A percentile compares a stretch with the other conserved stretches of the same genome.
phyloP scores from a whole-genome alignment of 2,329 filamentous ascomycete species.

The Biscogniauxia sp. region DNA sequence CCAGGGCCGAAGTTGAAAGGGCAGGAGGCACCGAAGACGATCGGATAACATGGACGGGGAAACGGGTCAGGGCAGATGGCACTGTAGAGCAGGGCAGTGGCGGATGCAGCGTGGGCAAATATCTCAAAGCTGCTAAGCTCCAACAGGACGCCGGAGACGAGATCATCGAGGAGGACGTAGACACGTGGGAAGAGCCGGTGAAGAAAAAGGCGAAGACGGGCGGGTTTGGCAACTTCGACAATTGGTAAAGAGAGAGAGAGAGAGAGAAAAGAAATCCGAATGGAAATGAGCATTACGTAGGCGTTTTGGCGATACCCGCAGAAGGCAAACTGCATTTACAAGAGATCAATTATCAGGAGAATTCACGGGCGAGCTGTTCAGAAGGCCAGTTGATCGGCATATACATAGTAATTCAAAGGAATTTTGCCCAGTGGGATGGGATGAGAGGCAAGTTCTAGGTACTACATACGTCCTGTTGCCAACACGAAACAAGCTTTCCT shows the following conservation, averaged over 20 bases:
- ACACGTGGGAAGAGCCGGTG: constrained; percentile 66
- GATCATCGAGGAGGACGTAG: constrained; percentile 58
- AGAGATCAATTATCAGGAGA: neutral
- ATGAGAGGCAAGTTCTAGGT: too few species aligned
- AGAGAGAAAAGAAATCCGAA: neutral
- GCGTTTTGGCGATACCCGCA: constrained; percentile 21
- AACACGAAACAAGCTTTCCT: too few species aligned
- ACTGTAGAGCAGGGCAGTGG: constrained; percentile 47
- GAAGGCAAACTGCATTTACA: neutral
- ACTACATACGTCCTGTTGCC: too few species aligned
- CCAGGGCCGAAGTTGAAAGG: constrained; percentile 59
- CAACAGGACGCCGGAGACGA: constrained; percentile 50
- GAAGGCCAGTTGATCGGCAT: too few species aligned
- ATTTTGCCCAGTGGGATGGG: too few species aligned
- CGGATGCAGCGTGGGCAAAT: constrained; percentile 67
- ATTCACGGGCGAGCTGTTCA: neutral
- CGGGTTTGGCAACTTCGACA: constrained; percentile 94
- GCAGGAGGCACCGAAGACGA: constrained; percentile 82
- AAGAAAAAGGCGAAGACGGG: constrained; percentile 77
- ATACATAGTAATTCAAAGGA: too few species aligned
- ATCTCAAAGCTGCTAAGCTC: constrained; percentile 63
- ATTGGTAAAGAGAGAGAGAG: constrained; percentile 64
- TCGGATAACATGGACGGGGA: constrained; percentile 92
- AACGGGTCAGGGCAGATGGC: constrained; percentile 72
- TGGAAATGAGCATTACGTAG: constrained; percentile 8